Evolutionary conservation across 2,329 filamentous ascomycete genomes (phyloP).

Genomic region (Penicillium sp.): DNA sequence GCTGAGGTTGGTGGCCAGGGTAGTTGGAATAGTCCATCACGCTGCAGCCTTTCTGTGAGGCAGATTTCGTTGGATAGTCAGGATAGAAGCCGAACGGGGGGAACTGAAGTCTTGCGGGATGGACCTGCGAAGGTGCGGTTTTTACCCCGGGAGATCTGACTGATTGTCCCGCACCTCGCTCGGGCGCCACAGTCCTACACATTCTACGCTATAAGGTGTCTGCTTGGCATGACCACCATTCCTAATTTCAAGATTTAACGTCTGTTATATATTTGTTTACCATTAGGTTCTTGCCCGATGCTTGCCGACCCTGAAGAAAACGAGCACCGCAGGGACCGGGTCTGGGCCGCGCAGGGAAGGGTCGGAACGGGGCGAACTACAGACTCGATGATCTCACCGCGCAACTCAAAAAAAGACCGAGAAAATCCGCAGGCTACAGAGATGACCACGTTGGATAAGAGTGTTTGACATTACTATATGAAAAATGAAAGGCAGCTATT

Average conservation of each 20-base stretch:
- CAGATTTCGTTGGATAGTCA: background rate
- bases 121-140: slow-evolving; percentile 1
- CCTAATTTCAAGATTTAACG: no score
- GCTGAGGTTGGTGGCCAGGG: slow-evolving; percentile 43
- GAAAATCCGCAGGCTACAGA: background rate
- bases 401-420: slow-evolving; percentile 4
- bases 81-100: background rate
- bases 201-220: no score
- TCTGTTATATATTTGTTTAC: background rate
- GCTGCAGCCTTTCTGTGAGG: background rate
- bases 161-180: slow-evolving; percentile 1
- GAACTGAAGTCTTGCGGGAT: background rate
- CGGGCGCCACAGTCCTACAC: no score
- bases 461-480: slow-evolving; percentile 17
- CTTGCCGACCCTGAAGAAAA: no score
- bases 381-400: slow-evolving; percentile 24
- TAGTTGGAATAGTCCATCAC: slow-evolving; percentile 64
- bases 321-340: no score
- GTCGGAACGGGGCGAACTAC: slow-evolving; percentile 11
- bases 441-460: background rate
- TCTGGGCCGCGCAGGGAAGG: slow-evolving; percentile 11
- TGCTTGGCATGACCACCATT: no score
- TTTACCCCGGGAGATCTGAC: slow-evolving; percentile 14
- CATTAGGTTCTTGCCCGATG: background rate
- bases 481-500: slow-evolving; percentile 1